Evolutionary conservation across 176 grass and related monocot genomes (phyloP).

Genomic region (Aegilops speltoides): DNA sequence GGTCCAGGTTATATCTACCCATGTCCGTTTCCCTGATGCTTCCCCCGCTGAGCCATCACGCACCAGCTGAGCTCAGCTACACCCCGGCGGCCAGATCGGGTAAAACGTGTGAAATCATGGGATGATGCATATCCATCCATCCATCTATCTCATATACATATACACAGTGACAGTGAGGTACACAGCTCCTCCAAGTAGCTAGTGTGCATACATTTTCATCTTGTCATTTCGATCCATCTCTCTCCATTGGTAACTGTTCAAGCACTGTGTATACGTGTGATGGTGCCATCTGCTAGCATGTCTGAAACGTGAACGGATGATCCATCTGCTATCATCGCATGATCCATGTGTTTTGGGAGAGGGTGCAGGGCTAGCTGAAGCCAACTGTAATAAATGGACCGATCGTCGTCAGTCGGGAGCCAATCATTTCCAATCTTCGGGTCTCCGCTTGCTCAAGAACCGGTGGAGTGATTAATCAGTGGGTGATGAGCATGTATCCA

Average conservation of each 20-base stretch:
- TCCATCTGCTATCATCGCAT: neutral
- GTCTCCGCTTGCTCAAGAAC: neutral
- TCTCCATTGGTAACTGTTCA: neutral
- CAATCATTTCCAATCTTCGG: conserved; percentile 2
- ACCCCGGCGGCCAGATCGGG: conserved; percentile 9
- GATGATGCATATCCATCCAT: neutral
- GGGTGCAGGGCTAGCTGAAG: neutral
- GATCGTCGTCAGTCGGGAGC: conserved; percentile 2
- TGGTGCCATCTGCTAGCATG: neutral
- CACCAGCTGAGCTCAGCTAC: neutral
- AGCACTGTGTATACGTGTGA: neutral
- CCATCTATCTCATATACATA: neutral
- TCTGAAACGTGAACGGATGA: neutral
- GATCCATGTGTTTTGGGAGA: neutral
- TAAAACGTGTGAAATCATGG: conserved; percentile 26
- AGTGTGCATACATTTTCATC: neutral
- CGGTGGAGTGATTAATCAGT: neutral
- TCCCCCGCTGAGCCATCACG: conserved; percentile 11
- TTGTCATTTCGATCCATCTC: neutral
- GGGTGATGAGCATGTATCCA: neutral
- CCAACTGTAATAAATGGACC: conserved; percentile 8
- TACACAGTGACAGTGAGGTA: neutral
- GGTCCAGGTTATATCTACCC: conserved; percentile 39
- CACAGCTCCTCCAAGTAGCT: neutral
- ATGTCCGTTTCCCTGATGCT: conserved; percentile 23